Percentiles rank a stretch among this genome's conserved stretches.
phyloP scores from a whole-genome alignment of 306 rosid species.

The Acacia confusa region DNA sequence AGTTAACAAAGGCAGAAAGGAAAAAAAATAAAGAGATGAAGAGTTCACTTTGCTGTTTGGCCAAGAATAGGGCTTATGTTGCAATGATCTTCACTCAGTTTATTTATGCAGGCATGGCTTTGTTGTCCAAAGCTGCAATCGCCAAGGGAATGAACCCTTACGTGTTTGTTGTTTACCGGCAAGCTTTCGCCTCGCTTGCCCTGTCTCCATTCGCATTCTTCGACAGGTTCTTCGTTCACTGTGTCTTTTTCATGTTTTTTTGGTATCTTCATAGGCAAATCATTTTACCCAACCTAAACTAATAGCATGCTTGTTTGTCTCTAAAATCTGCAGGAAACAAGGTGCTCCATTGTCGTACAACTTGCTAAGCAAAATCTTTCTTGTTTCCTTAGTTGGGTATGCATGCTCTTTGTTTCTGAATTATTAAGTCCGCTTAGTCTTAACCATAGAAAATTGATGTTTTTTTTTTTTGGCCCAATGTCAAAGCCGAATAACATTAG shows the following conservation, averaged over 20 bases:
- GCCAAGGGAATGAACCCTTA: constrained; percentile 85
- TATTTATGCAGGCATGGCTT: constrained; percentile 87
- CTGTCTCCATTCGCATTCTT: constrained; percentile 77
- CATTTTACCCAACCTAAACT: not conserved
- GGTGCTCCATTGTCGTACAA: constrained; percentile 58
- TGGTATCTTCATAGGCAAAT: not conserved
- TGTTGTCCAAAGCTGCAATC: constrained; percentile 88
- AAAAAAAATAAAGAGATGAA: constrained; percentile 28
- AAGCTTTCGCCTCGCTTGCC: constrained; percentile 74
- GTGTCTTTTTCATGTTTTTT: not conserved
- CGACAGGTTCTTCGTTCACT: constrained; percentile 63
- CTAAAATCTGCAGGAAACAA: constrained; percentile 55
- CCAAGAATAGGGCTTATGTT: constrained; percentile 57
- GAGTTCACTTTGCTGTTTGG: constrained; percentile 30
- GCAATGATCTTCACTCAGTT: constrained; percentile 74
- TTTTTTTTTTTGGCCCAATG: not conserved
- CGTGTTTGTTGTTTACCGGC: constrained; percentile 90
- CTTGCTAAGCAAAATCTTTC: constrained; percentile 70
- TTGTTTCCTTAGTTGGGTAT: constrained; percentile 78
- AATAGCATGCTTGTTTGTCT: not conserved
- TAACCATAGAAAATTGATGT: not conserved
- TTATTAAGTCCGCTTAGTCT: not conserved
- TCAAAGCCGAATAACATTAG: not conserved
- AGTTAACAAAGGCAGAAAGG: not conserved
- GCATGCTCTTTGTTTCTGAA: constrained; percentile 21